A percentile compares a stretch with the other conserved stretches of the same genome.
Conservation (phyloP, 2,329 filamentous ascomycete species). For the Talaromyces rugulosus region DNA sequence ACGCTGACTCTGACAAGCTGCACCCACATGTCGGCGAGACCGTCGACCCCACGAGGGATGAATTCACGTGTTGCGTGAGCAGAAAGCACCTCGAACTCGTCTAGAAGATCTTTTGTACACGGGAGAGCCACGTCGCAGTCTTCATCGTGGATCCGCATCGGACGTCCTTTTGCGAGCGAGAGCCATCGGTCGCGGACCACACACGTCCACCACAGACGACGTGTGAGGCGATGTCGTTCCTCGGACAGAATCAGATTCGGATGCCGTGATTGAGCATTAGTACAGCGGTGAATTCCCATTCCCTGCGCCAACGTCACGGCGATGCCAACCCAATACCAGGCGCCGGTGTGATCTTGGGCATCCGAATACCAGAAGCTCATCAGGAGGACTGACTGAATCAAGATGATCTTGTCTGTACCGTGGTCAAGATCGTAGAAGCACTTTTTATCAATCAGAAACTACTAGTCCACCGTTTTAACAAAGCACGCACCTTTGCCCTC, state of each 20-base stretch:
- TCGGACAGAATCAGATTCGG: background rate
- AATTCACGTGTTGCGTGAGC: background rate
- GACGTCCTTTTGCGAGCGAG: slow-evolving; percentile 5
- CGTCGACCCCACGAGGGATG: background rate
- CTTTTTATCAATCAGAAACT: slow-evolving; percentile 34
- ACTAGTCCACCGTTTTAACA: background rate
- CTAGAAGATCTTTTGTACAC: background rate
- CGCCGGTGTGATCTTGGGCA: slow-evolving; percentile 93
- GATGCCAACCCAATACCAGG: slow-evolving; percentile 81
- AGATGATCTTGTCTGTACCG: slow-evolving; percentile 78
- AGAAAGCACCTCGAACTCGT: background rate
- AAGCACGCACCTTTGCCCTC: slow-evolving; percentile 67
- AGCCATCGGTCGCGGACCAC: slow-evolving; percentile 8
- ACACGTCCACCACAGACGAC: slow-evolving; percentile 11
- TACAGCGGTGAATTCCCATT: slow-evolving; percentile 1
- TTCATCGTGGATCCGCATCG: slow-evolving; percentile 8
- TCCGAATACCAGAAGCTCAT: slow-evolving; percentile 99
- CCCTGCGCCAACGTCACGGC: slow-evolving; percentile 6
- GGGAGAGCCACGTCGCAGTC: slow-evolving; percentile 4
- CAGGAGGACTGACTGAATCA: slow-evolving; percentile 85
- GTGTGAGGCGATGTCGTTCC: background rate
- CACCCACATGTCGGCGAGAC: background rate
- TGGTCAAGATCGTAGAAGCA: slow-evolving; percentile 93
- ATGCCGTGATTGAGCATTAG: background rate
- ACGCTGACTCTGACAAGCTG: background rate